Evolutionary conservation across 2,329 filamentous ascomycete genomes (phyloP).

Genomic region (Ceratocystis cacaofunesta): DNA sequence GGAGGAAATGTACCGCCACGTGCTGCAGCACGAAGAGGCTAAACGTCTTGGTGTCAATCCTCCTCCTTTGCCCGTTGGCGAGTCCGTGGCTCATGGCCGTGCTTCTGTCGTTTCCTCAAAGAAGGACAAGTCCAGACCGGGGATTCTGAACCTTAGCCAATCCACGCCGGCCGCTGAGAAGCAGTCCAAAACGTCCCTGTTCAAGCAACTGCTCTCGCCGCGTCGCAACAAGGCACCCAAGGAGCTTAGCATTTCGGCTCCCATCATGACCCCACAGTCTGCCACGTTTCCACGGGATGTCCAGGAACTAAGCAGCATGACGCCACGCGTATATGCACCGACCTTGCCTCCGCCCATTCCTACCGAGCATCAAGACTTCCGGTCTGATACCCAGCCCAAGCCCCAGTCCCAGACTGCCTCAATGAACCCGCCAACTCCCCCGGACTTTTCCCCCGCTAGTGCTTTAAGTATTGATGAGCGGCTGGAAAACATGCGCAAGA

Average conservation of each 20-base stretch:
- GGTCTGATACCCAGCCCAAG: constrained; percentile 25
- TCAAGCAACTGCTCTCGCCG: constrained; percentile 48
- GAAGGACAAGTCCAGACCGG: constrained; percentile 36
- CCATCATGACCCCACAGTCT: constrained; percentile 49
- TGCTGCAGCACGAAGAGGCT: constrained; percentile 73
- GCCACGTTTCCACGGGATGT: constrained; percentile 42
- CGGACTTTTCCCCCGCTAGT: constrained; percentile 34
- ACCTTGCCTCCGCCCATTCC: constrained; percentile 36
- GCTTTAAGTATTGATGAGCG: constrained; percentile 35
- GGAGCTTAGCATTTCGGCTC: constrained; percentile 46
- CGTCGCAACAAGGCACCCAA: constrained; percentile 31
- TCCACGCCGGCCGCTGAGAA: constrained; percentile 30
- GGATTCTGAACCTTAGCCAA: constrained; percentile 33
- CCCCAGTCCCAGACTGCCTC: background rate
- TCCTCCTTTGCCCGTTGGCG: constrained; percentile 14
- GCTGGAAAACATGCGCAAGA: constrained; percentile 18
- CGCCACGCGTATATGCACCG: constrained; percentile 43
- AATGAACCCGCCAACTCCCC: constrained; percentile 24
- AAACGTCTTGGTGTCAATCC: constrained; percentile 38
- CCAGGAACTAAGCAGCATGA: constrained; percentile 43
- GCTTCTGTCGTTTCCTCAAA: constrained; percentile 22
- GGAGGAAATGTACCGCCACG: constrained; percentile 79
- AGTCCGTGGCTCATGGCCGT: background rate
- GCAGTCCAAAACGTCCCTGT: constrained; percentile 42
- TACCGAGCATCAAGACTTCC: constrained; percentile 24